phyloP scores from a whole-genome alignment of 306 rosid species.

The Vigna hirtella region DNA sequence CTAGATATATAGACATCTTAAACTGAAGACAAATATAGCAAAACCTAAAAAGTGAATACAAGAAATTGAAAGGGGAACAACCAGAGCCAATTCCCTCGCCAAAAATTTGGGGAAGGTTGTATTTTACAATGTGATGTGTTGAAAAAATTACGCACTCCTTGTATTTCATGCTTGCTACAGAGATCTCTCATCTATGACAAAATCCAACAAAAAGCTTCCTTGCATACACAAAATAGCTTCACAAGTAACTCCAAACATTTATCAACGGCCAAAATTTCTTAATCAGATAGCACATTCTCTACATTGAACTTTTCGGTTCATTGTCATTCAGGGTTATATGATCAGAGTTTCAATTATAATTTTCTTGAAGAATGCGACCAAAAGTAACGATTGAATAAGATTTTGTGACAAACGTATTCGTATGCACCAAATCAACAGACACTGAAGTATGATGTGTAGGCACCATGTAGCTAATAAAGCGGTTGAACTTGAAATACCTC shows the following conservation, averaged over 20 bases:
- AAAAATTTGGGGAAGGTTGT: conserved; percentile 13
- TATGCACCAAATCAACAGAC: conserved; percentile 6
- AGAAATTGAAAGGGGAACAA: conserved; percentile 29
- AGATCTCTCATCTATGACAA: conserved; percentile 23
- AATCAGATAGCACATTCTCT: background rate
- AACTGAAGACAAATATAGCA: conserved; percentile 15
- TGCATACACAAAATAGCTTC: background rate
- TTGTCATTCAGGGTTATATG: background rate
- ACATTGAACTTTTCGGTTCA: background rate
- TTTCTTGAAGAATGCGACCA: background rate
- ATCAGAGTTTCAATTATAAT: conserved; percentile 18
- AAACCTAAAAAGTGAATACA: conserved; percentile 15
- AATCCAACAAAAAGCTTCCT: conserved; percentile 34
- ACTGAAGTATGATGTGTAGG: background rate
- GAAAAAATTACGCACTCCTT: background rate
- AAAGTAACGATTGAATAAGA: background rate
- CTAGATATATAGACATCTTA: conserved; percentile 25
- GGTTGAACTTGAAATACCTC: conserved; percentile 18
- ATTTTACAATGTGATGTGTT: background rate
- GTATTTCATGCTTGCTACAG: conserved; percentile 22
- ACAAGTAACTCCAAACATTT: background rate
- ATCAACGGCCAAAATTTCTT: background rate
- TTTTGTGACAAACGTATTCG: background rate
- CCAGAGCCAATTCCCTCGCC: conserved; percentile 1
- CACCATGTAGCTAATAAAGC: background rate